Evolutionary conservation across 2,329 filamentous ascomycete genomes (phyloP).

Genomic region (Penicillium sp.): DNA sequence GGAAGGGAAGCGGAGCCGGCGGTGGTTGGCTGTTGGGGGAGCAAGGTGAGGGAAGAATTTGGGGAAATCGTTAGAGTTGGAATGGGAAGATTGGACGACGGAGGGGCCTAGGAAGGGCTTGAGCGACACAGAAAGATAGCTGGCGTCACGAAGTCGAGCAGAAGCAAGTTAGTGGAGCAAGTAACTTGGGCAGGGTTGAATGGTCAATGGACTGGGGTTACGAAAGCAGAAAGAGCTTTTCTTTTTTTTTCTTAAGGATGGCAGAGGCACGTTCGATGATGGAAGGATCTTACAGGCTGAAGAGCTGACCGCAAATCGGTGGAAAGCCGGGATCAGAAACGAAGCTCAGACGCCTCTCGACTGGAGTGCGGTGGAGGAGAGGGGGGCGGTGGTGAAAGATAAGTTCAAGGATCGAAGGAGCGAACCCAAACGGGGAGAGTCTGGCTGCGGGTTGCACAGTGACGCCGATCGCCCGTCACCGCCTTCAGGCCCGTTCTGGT

Average conservation of each 20-base stretch:
- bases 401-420: constrained; percentile 18
- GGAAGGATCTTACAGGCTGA: constrained; percentile 35
- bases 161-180: constrained; percentile 16
- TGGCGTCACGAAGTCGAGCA: constrained; percentile 29
- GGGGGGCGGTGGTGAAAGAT: not conserved
- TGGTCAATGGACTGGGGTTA: not conserved
- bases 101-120: not conserved
- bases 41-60: not conserved
- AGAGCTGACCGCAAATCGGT: constrained; percentile 21
- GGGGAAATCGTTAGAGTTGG: constrained; percentile 3
- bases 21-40: constrained; percentile 11
- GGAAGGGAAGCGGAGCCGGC: constrained; percentile 20
- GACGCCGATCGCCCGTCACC: constrained; percentile 25
- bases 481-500: constrained; percentile 7
- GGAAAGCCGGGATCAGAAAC: constrained; percentile 15
- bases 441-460: constrained; percentile 8
- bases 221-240: constrained; percentile 6
- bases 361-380: not conserved
- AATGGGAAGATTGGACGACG: not conserved
- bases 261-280: constrained; percentile 31
- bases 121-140: constrained; percentile 20
- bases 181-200: constrained; percentile 6
- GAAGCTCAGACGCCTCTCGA: constrained; percentile 14
- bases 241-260: constrained; percentile 7
- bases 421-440: constrained; percentile 11